Percentiles rank a stretch among this genome's conserved stretches.
phyloP scores from a whole-genome alignment of 306 rosid species.

The Lotus japonicus region DNA sequence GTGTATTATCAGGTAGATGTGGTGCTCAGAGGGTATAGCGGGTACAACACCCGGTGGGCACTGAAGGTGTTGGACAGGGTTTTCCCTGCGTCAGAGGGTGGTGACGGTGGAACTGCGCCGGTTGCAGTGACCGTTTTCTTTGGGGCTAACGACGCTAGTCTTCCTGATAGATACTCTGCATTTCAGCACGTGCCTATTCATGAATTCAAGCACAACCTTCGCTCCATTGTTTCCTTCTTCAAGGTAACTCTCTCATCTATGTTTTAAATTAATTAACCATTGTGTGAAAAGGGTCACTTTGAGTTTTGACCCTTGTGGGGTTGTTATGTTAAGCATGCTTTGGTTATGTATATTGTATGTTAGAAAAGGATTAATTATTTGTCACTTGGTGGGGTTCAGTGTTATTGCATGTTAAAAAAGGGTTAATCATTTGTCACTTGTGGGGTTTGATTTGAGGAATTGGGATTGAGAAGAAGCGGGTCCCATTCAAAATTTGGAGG shows the following conservation, averaged over 20 bases:
- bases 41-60: conserved; percentile 86
- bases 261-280: too few relatives aligned
- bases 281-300: too few relatives aligned
- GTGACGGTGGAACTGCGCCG: conserved; percentile 30
- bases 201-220: conserved; percentile 67
- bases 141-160: conserved; percentile 87
- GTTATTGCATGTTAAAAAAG: conserved; percentile 19
- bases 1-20: conserved; percentile 40
- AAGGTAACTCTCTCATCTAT: conserved; percentile 38
- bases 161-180: conserved; percentile 57
- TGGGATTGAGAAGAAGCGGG: background rate
- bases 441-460: conserved; percentile 10
- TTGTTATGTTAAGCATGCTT: conserved; percentile 26
- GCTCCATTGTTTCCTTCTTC: conserved; percentile 52
- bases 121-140: conserved; percentile 68
- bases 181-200: conserved; percentile 70
- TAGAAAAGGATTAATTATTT: conserved; percentile 24
- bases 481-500: background rate
- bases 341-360: conserved; percentile 18
- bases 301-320: conserved; percentile 16
- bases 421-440: conserved; percentile 18
- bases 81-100: conserved; percentile 33
- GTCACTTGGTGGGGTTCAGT: conserved; percentile 21
- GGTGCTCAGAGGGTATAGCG: conserved; percentile 77
- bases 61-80: conserved; percentile 60